Evolutionary conservation across 2,329 filamentous ascomycete species (phyloP).

Genomic region (Parascedosporium putredinis): DNA sequence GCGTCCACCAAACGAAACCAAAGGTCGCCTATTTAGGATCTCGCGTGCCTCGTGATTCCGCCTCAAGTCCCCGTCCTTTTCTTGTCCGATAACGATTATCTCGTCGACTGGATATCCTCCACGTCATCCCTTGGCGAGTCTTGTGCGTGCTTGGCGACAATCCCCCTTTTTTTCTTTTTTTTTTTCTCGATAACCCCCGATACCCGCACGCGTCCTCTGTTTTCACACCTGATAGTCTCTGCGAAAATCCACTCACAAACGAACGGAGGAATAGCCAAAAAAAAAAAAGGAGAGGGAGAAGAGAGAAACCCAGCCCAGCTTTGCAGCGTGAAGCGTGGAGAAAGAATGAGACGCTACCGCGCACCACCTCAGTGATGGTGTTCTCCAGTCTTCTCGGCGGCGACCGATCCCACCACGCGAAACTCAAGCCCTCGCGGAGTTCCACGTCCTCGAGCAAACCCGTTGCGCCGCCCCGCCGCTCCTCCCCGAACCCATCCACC

Average conservation of each 20-base stretch:
- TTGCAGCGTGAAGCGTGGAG: not conserved
- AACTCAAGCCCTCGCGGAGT: not conserved
- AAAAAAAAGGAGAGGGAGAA: too few species aligned
- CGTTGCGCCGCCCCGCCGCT: not conserved
- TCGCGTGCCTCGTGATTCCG: too few species aligned
- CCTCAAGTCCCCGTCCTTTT: too few species aligned
- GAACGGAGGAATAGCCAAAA: not conserved
- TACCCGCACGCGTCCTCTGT: too few species aligned
- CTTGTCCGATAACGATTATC: too few species aligned
- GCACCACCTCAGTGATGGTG: constrained; percentile 1
- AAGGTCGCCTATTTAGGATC: too few species aligned
- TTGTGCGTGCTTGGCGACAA: too few species aligned
- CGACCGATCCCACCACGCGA: constrained; percentile 4
- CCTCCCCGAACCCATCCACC: not conserved
- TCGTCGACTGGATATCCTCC: too few species aligned
- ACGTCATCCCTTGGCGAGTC: too few species aligned
- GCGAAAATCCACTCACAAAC: not conserved
- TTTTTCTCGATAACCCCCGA: not conserved
- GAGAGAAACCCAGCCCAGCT: too few species aligned
- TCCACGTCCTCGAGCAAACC: not conserved
- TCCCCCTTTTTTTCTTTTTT: not conserved
- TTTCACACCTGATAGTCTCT: not conserved
- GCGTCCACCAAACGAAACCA: too few species aligned
- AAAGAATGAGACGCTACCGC: constrained; percentile 4
- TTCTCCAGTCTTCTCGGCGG: constrained; percentile 6